Base-by-base conservation (phyloP, 257 asterid species). In the Paraleonurus japonicus region DNA sequence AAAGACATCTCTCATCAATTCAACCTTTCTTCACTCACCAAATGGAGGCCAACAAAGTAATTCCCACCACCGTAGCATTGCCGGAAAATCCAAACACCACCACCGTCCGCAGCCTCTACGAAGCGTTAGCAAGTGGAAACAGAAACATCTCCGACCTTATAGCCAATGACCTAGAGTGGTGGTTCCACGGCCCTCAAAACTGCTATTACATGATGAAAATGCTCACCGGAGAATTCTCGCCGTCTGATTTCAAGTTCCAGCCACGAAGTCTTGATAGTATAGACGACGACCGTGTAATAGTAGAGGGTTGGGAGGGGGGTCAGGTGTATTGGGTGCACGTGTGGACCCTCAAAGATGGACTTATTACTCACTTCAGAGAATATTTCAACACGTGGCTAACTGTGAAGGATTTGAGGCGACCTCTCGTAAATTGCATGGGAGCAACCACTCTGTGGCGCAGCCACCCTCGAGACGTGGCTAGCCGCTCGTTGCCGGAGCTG, bases 121-220 rank as follows among this genome's bases (percentile, higher is more conserved):
- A 76, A 75, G 95, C 89, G 12, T 60, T 93, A 15, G 80, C 84
- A 0, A 54, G 71, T 45, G 82, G 90, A 7, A 85, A 77, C 41
- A 51, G 75, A 16, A 55, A 58, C 7, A 74, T 84, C 0, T 81
- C 80, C 6, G 65, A 81, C 9, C 79, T 83, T 39, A 60, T 93
- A 1, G 90, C 85, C 5, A 68, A 74, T 20, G 96, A 92, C 72
- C 80, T 93, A 30, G 95, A 93, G 67, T 93, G 97, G 97, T 93
- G 98, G 98, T 90, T 93, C 82, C 98, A 93, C 65, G 96, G 97
- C 58, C 98, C 97, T 0, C 98, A 83, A 5, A 85, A 90, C 75
- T 86, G 95, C 80, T 89, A 93, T 75, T 86, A 88, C 81, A 93
- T 93, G 98, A 93, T 90, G 98, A 93, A 89, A 17, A 65, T 76